A percentile compares a stretch with the other conserved stretches of the same genome.
Evolutionary conservation across 495 filamentous ascomycete species (phyloP).

Genomic region (Aspergillus sclerotioniger): DNA sequence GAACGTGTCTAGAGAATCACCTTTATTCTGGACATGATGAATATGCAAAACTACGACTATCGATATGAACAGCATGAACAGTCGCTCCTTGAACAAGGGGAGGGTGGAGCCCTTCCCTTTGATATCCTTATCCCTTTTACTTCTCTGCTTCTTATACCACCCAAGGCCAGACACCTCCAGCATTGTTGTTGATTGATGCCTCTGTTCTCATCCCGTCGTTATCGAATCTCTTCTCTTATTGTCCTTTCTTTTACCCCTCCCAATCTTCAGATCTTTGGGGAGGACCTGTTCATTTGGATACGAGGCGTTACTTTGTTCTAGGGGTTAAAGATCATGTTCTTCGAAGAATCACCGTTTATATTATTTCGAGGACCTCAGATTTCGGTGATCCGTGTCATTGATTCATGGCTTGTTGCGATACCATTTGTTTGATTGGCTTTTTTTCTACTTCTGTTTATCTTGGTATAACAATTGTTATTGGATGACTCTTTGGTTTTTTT

Average conservation of each 20-base stretch:
- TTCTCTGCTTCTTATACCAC: conserved; percentile 26
- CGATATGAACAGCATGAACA: conserved; percentile 27
- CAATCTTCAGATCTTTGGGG: neutral
- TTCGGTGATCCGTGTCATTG: conserved; percentile 13
- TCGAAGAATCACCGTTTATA: conserved; percentile 18
- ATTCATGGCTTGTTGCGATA: conserved; percentile 20
- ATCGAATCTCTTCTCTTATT: conserved; percentile 17
- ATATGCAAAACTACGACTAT: conserved; percentile 23
- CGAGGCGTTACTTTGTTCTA: conserved; percentile 15
- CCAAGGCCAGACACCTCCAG: neutral
- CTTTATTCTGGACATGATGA: conserved; percentile 19
- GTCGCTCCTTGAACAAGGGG: conserved; percentile 4
- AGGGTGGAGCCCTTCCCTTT: conserved; percentile 17
- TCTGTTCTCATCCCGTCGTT: neutral
- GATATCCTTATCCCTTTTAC: conserved; percentile 18
- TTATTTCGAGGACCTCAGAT: conserved; percentile 10
- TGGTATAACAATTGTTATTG: conserved; percentile 12
- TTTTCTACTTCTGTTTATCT: conserved; percentile 13
- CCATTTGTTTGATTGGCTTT: conserved; percentile 19
- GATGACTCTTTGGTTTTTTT: conserved; percentile 5
- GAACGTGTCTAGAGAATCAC: conserved; percentile 1
- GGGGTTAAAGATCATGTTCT: conserved; percentile 2
- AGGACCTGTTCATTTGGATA: conserved; percentile 12
- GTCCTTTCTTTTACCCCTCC: conserved; percentile 7
- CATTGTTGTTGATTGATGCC: neutral